These are phyloP conservation scores for Diaporthe sp. DNA, from an alignment of 2,329 filamentous ascomycete species.

Conservation along the genomic window DNA sequence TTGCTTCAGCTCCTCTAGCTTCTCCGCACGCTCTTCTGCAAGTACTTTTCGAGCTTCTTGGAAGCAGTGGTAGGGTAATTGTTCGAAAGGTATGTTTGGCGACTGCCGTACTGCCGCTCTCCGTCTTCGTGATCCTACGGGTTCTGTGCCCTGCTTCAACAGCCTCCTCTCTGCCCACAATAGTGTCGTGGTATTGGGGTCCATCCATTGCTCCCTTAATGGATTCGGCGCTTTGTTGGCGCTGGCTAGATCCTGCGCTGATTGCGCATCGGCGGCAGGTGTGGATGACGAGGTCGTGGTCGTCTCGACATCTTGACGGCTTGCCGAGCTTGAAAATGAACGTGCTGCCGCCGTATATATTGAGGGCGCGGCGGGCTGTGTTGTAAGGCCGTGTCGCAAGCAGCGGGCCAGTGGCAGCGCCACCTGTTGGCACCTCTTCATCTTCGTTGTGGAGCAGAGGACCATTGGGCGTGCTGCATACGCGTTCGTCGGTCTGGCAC, in stretches of 20 bases:
- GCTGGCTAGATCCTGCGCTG: constrained; percentile 44
- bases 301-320: constrained; percentile 54
- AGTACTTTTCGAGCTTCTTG: constrained; percentile 93
- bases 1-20: constrained; percentile 78
- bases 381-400: constrained; percentile 58
- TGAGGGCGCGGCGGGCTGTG: constrained; percentile 52
- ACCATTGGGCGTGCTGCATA: constrained; percentile 41
- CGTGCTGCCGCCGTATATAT: constrained; percentile 52
- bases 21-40: constrained; percentile 83
- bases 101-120: constrained; percentile 78
- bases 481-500: constrained; percentile 34
- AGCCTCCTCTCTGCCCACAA: constrained; percentile 76
- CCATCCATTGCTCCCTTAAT: constrained; percentile 62
- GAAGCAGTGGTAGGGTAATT: constrained; percentile 97
- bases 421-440: constrained; percentile 74
- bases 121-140: constrained; percentile 87
- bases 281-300: constrained; percentile 45
- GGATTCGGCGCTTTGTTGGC: constrained; percentile 40
- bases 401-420: constrained; percentile 69
- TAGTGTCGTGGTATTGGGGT: constrained; percentile 78
- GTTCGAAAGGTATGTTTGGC: constrained; percentile 86
- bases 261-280: constrained; percentile 37
- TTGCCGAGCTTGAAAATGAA: constrained; percentile 54
- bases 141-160: constrained; percentile 76
- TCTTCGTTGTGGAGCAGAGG: constrained; percentile 50